phyloP scores from a whole-genome alignment of 2,329 filamentous ascomycete genomes.

The Fusarium continuum region DNA sequence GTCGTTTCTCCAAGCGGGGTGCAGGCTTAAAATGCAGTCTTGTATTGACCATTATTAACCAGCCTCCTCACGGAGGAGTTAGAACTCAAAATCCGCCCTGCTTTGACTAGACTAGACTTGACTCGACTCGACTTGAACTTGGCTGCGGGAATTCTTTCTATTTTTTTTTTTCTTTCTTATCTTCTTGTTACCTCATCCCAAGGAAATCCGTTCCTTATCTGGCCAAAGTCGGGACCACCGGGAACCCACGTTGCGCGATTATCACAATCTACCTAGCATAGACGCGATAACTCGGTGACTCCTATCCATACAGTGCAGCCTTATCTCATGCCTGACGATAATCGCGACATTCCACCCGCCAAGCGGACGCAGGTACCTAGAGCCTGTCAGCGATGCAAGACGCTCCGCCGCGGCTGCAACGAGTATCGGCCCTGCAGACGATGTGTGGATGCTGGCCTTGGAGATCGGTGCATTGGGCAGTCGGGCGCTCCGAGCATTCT shows the following conservation, averaged over 20 bases:
- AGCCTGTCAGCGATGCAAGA: slow-evolving; percentile 56
- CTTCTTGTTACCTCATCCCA: slow-evolving; percentile 21
- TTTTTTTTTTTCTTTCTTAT: slow-evolving; percentile 11
- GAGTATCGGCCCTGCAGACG: slow-evolving; percentile 55
- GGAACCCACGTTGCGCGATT: slow-evolving; percentile 24
- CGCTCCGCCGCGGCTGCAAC: slow-evolving; percentile 55
- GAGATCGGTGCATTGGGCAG: slow-evolving; percentile 49
- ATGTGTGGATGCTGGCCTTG: slow-evolving; percentile 54
- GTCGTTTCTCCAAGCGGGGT: slow-evolving; percentile 3
- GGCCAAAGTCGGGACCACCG: background rate
- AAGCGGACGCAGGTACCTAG: slow-evolving; percentile 55
- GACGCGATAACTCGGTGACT: background rate
- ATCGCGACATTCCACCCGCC: slow-evolving; percentile 19
- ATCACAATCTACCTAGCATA: slow-evolving; percentile 12
- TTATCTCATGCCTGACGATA: slow-evolving; percentile 19
- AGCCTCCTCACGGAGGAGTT: slow-evolving; percentile 6
- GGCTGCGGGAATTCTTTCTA: slow-evolving; percentile 2
- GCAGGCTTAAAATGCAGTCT: background rate
- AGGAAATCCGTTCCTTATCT: slow-evolving; percentile 3
- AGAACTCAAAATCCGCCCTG: background rate
- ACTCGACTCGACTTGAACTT: background rate
- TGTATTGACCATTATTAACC: background rate
- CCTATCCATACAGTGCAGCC: background rate
- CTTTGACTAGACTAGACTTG: background rate
- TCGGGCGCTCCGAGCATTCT: slow-evolving; percentile 14